Evolutionary conservation across 2,329 filamentous ascomycete genomes (phyloP).

Genomic region (Karstenula rhodostoma): DNA sequence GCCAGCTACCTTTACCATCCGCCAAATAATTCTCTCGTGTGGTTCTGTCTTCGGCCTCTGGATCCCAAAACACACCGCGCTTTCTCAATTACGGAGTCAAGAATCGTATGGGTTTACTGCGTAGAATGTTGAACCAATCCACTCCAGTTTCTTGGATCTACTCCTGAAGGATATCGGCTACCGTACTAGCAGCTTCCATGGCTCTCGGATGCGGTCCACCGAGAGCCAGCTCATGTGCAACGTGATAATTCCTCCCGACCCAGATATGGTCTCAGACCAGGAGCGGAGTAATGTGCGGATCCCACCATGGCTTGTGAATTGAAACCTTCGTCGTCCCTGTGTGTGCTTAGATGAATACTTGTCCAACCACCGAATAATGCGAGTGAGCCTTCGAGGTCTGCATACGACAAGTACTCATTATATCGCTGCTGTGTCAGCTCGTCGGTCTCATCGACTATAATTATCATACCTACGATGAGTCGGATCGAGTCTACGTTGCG

Average conservation of each 20-base stretch:
- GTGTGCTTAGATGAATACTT: background rate
- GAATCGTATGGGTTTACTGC: background rate
- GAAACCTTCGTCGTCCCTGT: background rate
- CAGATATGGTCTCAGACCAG: background rate
- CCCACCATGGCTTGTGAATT: background rate
- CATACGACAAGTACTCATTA: too few relatives aligned
- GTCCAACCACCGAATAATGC: background rate
- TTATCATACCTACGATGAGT: too few relatives aligned
- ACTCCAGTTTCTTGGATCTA: background rate
- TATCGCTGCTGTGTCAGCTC: too few relatives aligned
- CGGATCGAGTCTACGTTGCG: too few relatives aligned
- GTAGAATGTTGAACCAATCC: background rate
- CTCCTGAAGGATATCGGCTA: background rate
- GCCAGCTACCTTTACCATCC: background rate
- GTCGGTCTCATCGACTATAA: too few relatives aligned
- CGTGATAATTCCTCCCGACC: background rate
- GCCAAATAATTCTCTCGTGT: background rate
- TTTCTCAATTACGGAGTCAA: background rate
- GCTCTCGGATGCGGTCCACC: background rate
- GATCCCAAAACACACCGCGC: background rate
- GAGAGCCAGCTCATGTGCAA: background rate
- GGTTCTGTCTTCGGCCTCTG: background rate
- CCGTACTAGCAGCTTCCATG: background rate
- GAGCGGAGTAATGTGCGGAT: background rate
- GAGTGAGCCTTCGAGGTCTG: background rate